A percentile compares a stretch with the other conserved stretches of the same genome.
phyloP scores from a whole-genome alignment of 345 rosid species.

The Aquilaria malaccensis region DNA sequence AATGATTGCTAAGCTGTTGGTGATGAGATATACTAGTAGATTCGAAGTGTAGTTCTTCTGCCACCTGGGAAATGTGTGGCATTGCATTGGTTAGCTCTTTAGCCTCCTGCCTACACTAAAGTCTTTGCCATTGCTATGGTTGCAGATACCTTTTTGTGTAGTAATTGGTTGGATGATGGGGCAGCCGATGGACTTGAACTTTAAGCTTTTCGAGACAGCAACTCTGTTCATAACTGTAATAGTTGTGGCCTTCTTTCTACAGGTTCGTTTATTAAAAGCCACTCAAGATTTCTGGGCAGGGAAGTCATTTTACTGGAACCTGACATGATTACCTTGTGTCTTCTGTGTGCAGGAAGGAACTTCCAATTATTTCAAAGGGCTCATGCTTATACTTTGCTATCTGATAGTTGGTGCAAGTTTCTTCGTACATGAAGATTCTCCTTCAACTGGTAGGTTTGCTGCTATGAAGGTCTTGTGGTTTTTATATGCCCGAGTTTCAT shows the following conservation, averaged over 20 bases:
- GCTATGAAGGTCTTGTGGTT: too few relatives aligned
- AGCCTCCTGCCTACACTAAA: background rate
- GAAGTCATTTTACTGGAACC: background rate
- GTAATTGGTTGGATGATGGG: slow-evolving; percentile 81
- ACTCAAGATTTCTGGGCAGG: background rate
- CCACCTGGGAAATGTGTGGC: too few relatives aligned
- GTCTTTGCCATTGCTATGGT: slow-evolving; percentile 4
- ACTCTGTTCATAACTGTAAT: slow-evolving; percentile 65
- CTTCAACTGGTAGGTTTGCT: slow-evolving; percentile 13
- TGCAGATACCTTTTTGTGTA: slow-evolving; percentile 76
- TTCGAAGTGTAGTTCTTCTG: too few relatives aligned
- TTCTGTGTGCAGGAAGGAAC: slow-evolving; percentile 57
- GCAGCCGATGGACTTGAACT: slow-evolving; percentile 70
- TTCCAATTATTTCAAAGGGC: slow-evolving; percentile 69
- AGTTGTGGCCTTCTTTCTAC: slow-evolving; percentile 78
- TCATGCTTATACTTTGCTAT: slow-evolving; percentile 73
- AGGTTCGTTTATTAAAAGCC: slow-evolving; percentile 32
- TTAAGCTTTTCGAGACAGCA: slow-evolving; percentile 85
- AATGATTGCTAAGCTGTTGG: too few relatives aligned
- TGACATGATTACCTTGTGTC: background rate
- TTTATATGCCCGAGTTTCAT: too few relatives aligned
- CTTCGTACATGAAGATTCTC: slow-evolving; percentile 57
- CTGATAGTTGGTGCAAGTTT: slow-evolving; percentile 69
- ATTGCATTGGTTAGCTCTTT: too few relatives aligned
- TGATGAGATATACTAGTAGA: too few relatives aligned